Conservation (phyloP, 306 rosid species). For the Elaeagnus macrophylla region DNA sequence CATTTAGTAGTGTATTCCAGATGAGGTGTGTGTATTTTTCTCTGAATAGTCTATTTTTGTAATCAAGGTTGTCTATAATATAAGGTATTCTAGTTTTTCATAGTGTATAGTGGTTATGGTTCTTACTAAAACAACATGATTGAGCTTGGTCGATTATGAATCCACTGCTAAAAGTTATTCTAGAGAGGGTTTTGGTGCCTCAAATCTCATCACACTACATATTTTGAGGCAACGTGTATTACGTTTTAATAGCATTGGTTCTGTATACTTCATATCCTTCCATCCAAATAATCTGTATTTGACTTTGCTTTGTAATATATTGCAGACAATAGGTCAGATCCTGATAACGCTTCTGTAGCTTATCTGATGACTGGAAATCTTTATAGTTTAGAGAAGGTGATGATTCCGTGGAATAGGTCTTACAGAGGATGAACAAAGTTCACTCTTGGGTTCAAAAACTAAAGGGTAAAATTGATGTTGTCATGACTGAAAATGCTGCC, state of each 20-base stretch:
- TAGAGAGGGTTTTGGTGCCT: no score
- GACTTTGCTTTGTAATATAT: slow-evolving; percentile 18
- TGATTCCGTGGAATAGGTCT: slow-evolving; percentile 49
- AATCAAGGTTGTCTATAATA: not conserved
- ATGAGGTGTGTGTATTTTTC: slow-evolving; percentile 38
- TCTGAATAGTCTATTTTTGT: not conserved
- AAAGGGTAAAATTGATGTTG: slow-evolving; percentile 42
- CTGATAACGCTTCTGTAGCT: slow-evolving; percentile 36
- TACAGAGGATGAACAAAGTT: slow-evolving; percentile 54
- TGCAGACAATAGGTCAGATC: slow-evolving; percentile 61
- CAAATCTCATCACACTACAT: no score
- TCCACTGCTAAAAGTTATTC: no score
- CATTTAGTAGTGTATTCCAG: slow-evolving; percentile 31
- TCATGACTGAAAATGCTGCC: slow-evolving; percentile 52
- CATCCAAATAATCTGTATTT: not conserved
- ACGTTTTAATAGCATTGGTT: no score
- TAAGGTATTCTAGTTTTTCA: no score
- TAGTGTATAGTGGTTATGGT: no score
- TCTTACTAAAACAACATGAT: no score
- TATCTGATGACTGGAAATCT: slow-evolving; percentile 22
- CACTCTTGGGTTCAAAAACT: slow-evolving; percentile 63
- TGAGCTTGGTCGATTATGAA: no score
- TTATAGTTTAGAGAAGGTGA: slow-evolving; percentile 44
- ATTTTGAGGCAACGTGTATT: no score
- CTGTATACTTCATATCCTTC: no score